Conservation (phyloP, 1,284 basidiomycete species). For the Albatrellus sp. region DNA sequence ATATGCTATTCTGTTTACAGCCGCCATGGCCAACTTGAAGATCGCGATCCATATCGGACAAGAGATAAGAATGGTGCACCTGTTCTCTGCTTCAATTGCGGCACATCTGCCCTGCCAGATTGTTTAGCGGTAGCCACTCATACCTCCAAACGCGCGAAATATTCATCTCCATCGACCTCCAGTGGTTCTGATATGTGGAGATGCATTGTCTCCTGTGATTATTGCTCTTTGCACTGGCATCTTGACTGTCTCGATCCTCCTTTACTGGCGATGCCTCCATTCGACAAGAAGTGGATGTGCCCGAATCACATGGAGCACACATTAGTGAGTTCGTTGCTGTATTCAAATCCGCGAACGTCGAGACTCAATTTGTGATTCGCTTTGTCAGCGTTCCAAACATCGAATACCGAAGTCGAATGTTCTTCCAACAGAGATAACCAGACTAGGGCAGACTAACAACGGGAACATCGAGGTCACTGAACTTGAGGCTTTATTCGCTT, state of each 20-base stretch:
- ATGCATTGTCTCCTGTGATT: constrained; percentile 87
- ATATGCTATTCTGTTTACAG: constrained; percentile 28
- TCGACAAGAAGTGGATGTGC: constrained; percentile 96
- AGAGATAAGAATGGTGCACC: constrained; percentile 76
- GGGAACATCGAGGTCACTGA: constrained; percentile 86
- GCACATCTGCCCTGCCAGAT: constrained; percentile 60
- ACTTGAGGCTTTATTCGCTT: constrained; percentile 34
- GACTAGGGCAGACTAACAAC: constrained; percentile 70
- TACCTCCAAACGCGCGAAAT: constrained; percentile 39
- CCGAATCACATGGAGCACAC: constrained; percentile 86
- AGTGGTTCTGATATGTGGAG: constrained; percentile 39
- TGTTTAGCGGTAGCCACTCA: constrained; percentile 35
- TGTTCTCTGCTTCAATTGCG: constrained; percentile 84
- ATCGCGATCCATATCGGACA: constrained; percentile 81
- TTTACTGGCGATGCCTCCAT: constrained; percentile 73
- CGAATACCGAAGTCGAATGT: constrained; percentile 64
- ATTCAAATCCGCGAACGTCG: not conserved
- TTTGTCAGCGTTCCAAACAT: constrained; percentile 52
- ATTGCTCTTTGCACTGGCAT: constrained; percentile 93
- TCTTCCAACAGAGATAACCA: constrained; percentile 57
- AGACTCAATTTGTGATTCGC: not conserved
- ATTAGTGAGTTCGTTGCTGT: constrained; percentile 33
- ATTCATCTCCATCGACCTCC: constrained; percentile 19
- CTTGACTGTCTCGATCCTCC: constrained; percentile 94
- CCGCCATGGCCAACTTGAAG: constrained; percentile 81